Base-by-base conservation (phyloP, 2,329 filamentous ascomycete species). In the Hirsutella thompsonii region DNA sequence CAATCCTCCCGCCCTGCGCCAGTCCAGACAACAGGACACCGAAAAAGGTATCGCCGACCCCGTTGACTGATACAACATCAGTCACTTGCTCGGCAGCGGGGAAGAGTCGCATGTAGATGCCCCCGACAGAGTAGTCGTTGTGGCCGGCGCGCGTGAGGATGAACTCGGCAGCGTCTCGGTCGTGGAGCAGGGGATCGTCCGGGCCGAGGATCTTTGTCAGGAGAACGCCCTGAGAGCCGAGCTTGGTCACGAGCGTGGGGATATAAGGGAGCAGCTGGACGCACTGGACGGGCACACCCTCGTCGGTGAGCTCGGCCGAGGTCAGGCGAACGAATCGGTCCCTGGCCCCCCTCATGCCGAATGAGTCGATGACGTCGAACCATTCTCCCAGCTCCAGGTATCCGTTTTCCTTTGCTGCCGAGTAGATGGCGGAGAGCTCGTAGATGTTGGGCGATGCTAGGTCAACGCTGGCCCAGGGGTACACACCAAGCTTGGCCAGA, bases 1-100 rank as follows among this genome's bases (percentile, higher is more conserved):
- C 62, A 44, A 74, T 56, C 45, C 62, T 63, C 3, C 68, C 70
- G 0, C 72, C 72, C 52, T 70, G 74, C 0, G 79, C 79, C 48
- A 96, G 57, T 0, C 84, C 86, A 1, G 87, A 82, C n/a, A 94
- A 67, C 42, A 95, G 51, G 13, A 88, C 82, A 0, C 90, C 92
- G 8, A 93, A 68, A 57, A 96, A 89, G 0, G 92, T 95, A 61
- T 98, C 92, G 0, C 92, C 92, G 2, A 87, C 88, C 0, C 90
- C 92, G 57, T 96, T 96, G 9, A 96, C 90, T 37, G 87, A 94
- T 2, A 90, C 78, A 1, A 94, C 70, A 20, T 92, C 77, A 18
- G 72, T 62, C 0, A 94, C 70, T 14, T 67, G 62, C 55, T 83
- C 78, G 1, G 74, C 74, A 0, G 83, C 68, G 0, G 83, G 76